Conservation (phyloP, 2,329 filamentous ascomycete species). For the Orbilia blumenaviensis region DNA sequence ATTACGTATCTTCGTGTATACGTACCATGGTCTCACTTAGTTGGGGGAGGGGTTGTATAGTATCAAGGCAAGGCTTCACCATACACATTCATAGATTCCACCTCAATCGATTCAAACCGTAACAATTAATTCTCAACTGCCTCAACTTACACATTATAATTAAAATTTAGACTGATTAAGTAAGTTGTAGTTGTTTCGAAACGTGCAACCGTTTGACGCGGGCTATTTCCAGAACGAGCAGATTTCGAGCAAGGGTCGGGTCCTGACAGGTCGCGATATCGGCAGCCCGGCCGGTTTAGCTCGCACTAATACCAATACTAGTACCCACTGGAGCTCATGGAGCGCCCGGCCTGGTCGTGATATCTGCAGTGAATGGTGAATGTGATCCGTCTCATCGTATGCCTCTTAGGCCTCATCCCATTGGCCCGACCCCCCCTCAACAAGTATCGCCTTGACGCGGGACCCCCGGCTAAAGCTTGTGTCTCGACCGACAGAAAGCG, state of each 20-base stretch:
- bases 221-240: slow-evolving; percentile 22
- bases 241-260: slow-evolving; percentile 13
- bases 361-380: slow-evolving; percentile 19
- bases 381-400: slow-evolving; percentile 43
- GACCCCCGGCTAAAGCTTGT: slow-evolving; percentile 1
- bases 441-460: slow-evolving; percentile 1
- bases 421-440: slow-evolving; percentile 33
- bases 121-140: too few species aligned
- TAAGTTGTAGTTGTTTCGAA: not conserved
- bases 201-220: slow-evolving; percentile 5
- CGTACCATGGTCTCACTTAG: too few species aligned
- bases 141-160: not conserved
- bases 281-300: slow-evolving; percentile 26
- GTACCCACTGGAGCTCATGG: too few species aligned
- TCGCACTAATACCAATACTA: too few species aligned
- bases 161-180: too few species aligned
- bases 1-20: not conserved
- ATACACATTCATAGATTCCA: too few species aligned
- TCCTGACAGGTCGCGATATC: slow-evolving; percentile 27
- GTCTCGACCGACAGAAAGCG: slow-evolving; percentile 17
- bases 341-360: slow-evolving; percentile 16
- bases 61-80: too few species aligned
- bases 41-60: too few species aligned
- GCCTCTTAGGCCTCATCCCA: slow-evolving; percentile 11
- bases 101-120: too few species aligned